Conservation (phyloP, 352 stramenopile species). For the Blastocystis sp. region DNA sequence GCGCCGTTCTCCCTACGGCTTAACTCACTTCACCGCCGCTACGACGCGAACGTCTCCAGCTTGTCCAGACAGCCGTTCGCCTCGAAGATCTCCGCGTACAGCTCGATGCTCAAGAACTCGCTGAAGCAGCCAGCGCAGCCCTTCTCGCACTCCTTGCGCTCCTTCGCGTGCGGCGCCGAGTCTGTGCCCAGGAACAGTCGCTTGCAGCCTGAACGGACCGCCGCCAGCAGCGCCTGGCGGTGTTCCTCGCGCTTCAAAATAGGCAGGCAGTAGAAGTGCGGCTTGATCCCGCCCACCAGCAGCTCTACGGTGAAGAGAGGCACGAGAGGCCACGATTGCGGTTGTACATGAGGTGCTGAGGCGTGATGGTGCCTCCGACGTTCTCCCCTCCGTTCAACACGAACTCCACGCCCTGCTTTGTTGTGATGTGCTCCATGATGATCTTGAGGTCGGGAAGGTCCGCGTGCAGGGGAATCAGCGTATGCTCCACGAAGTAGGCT, state of each 20-base stretch:
- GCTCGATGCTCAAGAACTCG: constrained; percentile 87
- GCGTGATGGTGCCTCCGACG: constrained; percentile 94
- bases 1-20: constrained; percentile 82
- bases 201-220: constrained; percentile 82
- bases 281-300: constrained; percentile 84
- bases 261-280: constrained; percentile 99
- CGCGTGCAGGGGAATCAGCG: constrained; percentile 87
- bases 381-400: constrained; percentile 81
- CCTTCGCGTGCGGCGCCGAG: constrained; percentile 87
- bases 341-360: constrained; percentile 98
- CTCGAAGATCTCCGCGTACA: constrained; percentile 96
- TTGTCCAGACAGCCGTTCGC: constrained; percentile 84
- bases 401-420: constrained; percentile 90
- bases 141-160: constrained; percentile 84
- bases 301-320: constrained; percentile 71
- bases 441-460: constrained; percentile 90
- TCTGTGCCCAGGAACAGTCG: constrained; percentile 99
- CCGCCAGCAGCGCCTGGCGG: constrained; percentile 82
- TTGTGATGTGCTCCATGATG: constrained; percentile 99
- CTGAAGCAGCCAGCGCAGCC: constrained; percentile 86
- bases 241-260: constrained; percentile 93
- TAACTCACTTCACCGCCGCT: not conserved
- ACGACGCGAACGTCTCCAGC: constrained; percentile 86
- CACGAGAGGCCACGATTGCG: constrained; percentile 78
- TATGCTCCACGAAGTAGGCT: constrained; percentile 88